Evolutionary conservation across 2,329 filamentous ascomycete species (phyloP), one percentile per base, ranked within the genome.

Genomic region (Diaporthe sp.): DNA sequence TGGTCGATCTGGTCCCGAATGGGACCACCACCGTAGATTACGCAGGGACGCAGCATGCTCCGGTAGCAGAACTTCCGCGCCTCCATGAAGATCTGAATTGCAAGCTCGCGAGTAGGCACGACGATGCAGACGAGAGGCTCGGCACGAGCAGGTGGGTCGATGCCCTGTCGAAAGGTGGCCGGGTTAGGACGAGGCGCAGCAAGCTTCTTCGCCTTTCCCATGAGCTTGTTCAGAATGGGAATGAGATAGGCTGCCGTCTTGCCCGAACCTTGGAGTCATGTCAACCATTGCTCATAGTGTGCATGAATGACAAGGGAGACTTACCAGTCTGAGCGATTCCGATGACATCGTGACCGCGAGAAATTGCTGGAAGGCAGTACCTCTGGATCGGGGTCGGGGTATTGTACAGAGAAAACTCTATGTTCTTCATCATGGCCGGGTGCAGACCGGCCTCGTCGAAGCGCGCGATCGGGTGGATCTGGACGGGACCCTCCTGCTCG

Each of bases 191-290:
- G 93, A 58, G 91, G 88, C 7, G 94, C 96, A 1, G 93, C 92
- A 9, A 98, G 86, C 84, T 95, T 96, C 85, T 95, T 97, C 8
- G 94, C 95, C 85, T 98, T 98, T 35, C 97, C 97, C 95, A 98
- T 98, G 30, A 99, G 85, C 82, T 94, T 93, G 75, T 95, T 97
- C 69, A 98, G 80, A 75, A 97, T 94, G 0, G 97, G 97, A 72
- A 98, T 91, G 6, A 99, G 85, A 80, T 97, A 99, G 0, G 97
- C 96, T 0, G 94, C 96, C 0, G 97, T 99, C 87, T 99, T 99
- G 70, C 97, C 97, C 35, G 96, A 98, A 27, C 97, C 96, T 98
- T 68, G 65, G 7, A 76, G 8, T n/a, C 2, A 80, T 30, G 63
- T 42, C 35, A 75, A 47, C 71, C 55, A 22, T 19, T 39, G 9